Base-by-base conservation (phyloP, 2,329 filamentous ascomycete genomes). In the Ophiostoma piceae region DNA sequence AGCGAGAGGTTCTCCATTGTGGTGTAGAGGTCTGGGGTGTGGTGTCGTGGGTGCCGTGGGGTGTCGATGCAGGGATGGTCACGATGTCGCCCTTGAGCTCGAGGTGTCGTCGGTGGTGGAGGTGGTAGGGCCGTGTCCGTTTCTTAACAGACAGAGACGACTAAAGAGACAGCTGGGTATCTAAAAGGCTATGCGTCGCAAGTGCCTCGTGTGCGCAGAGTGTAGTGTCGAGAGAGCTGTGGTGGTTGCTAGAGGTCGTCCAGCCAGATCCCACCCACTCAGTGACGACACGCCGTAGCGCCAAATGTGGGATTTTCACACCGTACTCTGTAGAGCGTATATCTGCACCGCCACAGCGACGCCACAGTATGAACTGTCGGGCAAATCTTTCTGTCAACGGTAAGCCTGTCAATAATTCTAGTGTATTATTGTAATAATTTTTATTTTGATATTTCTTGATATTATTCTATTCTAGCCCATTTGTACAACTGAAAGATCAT, bases 1-100 rank as follows among this genome's bases (percentile, higher is more conserved):
- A 78, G 75, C 19, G 75, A 74, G 67, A 78, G 75, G 68, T 78
- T 77, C 73, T 78, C 77, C 77, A 78, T 77, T 0, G 32, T 67
- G 35, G 39, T 3, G 39, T 14, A 14, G 39, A 41, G 39, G 66
- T 66, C 35, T 35, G 35, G 35, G 35, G n/a, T 29, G 1, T 29
- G 26, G 26, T 29, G 26, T 29, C 1, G 26, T 29, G 26, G 26
- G 26, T 57, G 54, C n/a, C 16, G 14, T 14, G 7, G 62, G n/a
- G 16, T 65, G 57, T 57, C 22, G 57, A 16, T 47, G 51, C 51
- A 57, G 51, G 51, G 51, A 57, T 57, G 12, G 43, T 47, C 43
- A n/a, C 8, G 51, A 29, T 29, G 51, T 57, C 51, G 51, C 51
- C 51, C 8, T 57, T 26, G n/a, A 51, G 47, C 47, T 51, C 47